These are phyloP conservation scores for Microdochium nivale DNA, from an alignment of 2,329 filamentous ascomycete species.

Conservation along the genomic window DNA sequence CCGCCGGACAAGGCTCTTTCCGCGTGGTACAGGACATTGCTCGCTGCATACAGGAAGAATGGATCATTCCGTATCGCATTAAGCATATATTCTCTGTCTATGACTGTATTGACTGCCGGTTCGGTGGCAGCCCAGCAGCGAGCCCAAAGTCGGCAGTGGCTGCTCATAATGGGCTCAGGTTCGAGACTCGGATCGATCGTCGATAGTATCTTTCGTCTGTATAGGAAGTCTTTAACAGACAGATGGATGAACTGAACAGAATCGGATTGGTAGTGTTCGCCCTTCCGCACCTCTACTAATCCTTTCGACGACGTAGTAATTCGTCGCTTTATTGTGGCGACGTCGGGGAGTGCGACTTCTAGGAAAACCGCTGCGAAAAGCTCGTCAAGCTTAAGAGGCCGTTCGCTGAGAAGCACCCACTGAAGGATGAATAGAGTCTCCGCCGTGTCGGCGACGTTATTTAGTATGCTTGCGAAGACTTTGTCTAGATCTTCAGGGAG, in stretches of 20 bases:
- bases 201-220: conserved; percentile 6
- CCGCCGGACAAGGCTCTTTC: conserved; percentile 1
- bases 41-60: conserved; percentile 5
- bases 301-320: conserved; percentile 6
- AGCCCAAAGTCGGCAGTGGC: conserved; percentile 4
- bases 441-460: conserved; percentile 1
- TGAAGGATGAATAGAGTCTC: conserved; percentile 6
- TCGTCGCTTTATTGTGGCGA: conserved; percentile 1
- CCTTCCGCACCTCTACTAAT: conserved; percentile 5
- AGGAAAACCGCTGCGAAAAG: conserved; percentile 5
- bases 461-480: conserved; percentile 4
- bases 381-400: conserved; percentile 2
- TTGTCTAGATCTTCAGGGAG: conserved; percentile 6
- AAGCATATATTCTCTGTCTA: too few relatives aligned
- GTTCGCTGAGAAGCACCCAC: conserved; percentile 6
- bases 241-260: conserved; percentile 9
- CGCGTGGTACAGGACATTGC: conserved; percentile 3
- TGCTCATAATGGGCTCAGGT: conserved; percentile 1
- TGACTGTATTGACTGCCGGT: not conserved
- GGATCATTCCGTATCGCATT: conserved; percentile 1
- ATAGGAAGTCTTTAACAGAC: conserved; percentile 8
- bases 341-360: not conserved
- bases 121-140: conserved; percentile 5
- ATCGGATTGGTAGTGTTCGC: not conserved
- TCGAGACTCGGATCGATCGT: conserved; percentile 3